Evolutionary conservation across 2,329 filamentous ascomycete genomes (phyloP).

Genomic region (Paracorniculantispora psalliotae): DNA sequence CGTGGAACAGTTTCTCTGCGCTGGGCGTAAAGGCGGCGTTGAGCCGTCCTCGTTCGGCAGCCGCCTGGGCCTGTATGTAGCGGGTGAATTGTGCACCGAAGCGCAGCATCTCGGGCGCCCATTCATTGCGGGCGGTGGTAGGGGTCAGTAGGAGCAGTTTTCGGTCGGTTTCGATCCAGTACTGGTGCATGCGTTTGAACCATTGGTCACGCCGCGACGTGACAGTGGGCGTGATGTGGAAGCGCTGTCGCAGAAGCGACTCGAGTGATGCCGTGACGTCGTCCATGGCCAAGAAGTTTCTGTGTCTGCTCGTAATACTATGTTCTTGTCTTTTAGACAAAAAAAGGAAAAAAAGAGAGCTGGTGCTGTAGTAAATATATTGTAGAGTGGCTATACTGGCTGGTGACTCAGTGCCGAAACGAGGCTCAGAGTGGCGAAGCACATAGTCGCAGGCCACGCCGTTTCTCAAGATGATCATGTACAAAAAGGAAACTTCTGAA

Average conservation of each 20-base stretch:
- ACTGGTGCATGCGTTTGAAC: constrained; percentile 2
- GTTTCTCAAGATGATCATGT: too few species aligned
- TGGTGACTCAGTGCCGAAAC: too few species aligned
- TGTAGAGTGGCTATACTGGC: too few species aligned
- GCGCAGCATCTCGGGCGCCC: constrained; percentile 2
- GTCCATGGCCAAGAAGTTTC: background rate
- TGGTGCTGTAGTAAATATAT: too few species aligned
- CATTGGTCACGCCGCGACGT: constrained; percentile 6
- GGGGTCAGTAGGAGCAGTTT: background rate
- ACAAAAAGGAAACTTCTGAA: too few species aligned
- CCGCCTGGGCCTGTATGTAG: background rate
- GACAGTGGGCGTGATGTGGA: background rate
- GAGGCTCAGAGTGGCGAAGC: too few species aligned
- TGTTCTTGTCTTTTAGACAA: background rate
- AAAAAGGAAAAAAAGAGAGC: too few species aligned
- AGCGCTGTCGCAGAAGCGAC: background rate
- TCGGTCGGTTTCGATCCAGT: background rate
- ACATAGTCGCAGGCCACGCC: too few species aligned
- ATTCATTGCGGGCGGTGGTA: background rate
- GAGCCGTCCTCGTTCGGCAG: background rate
- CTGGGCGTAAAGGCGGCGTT: background rate
- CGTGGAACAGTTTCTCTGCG: constrained; percentile 5
- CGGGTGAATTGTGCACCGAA: background rate
- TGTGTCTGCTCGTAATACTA: background rate
- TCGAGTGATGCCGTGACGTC: background rate